phyloP scores from a whole-genome alignment of 139 green algal genomes.

The Nannochloris sp. region DNA sequence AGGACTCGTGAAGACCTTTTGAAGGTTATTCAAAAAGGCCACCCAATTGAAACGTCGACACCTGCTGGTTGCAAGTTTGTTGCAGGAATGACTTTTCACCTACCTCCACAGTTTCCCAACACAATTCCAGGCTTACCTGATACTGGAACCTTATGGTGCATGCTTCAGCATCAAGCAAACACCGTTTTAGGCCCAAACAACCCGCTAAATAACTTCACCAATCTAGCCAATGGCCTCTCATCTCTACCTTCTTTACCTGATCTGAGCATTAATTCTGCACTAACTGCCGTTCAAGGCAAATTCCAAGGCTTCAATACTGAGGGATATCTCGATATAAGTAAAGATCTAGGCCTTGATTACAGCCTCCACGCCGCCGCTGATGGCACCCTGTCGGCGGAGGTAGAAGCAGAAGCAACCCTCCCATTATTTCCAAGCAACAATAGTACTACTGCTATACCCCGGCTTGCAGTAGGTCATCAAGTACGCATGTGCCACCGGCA shows the following conservation, averaged over 20 bases:
- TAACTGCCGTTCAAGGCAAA: background rate
- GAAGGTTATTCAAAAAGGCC: background rate
- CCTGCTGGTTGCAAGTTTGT: background rate
- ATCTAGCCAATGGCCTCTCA: no score
- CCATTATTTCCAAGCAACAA: no score
- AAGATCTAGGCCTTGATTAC: constrained; percentile 7
- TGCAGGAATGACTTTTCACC: background rate
- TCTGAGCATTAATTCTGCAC: constrained; percentile 2
- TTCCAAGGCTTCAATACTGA: background rate
- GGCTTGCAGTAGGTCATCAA: no score
- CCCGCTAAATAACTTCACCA: no score
- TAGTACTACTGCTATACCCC: no score
- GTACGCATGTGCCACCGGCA: no score
- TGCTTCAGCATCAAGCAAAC: background rate
- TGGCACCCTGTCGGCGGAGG: background rate
- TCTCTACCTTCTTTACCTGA: no score
- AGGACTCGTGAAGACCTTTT: background rate
- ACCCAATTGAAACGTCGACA: background rate
- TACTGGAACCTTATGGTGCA: background rate
- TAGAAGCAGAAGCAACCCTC: background rate
- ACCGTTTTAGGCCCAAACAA: no score
- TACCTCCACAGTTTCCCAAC: background rate
- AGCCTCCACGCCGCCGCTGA: background rate
- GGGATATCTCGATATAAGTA: constrained; percentile 8
- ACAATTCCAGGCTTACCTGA: background rate